Base-by-base conservation (phyloP, 768 basidiomycete species). In the Psilocybe azurescens region DNA sequence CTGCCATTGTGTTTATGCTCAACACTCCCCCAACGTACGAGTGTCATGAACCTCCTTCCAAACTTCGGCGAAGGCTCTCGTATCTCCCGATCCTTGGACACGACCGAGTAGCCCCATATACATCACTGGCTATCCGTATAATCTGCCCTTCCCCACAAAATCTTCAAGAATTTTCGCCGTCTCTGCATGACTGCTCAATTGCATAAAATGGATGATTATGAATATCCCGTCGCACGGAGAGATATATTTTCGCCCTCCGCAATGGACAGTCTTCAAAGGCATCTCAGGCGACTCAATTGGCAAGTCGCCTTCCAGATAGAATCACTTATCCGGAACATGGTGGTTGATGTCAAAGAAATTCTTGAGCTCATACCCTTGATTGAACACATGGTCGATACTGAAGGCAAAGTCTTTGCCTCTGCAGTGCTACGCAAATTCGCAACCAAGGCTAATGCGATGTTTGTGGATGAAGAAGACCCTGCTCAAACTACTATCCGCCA, bases 251-350 rank as follows among this genome's bases (percentile, higher is more conserved):
- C 84, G 8, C 32, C 62, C 8, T 30, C 28, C 7, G 72, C 72
- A 2, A 67, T 84, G 49, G 60, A 67, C 1, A 51, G 66, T 39
- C 74, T 82, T 36, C 61, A 72, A 10, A 20, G 13, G 2, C 79
- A 78, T 73, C 68, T 84, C 30, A 62, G 51, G 20, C 39, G 38
- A 14, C 68, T 86, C 13, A 70, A 78, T 8, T 88, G 83, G 84
- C 63, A 65, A 46, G 77, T 89, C n/a, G 81, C 86, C 0, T 89
- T 88, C 64, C 88, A 90, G 67, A 72, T 89, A 33, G 83, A 87
- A 60, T 75, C 79, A 0, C 67, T 83, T 14, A 54, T 80, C 18
- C 74, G 74, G 28, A 76, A 74, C 46, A 67, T 78, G 48, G 55
- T 75, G 13, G 75, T 87, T n/a, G 85, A 88, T 65, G 71, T 82